Evolutionary conservation across 495 filamentous ascomycete genomes (phyloP), one percentile per base, ranked within the genome.

Genomic region (Halenospora varia): DNA sequence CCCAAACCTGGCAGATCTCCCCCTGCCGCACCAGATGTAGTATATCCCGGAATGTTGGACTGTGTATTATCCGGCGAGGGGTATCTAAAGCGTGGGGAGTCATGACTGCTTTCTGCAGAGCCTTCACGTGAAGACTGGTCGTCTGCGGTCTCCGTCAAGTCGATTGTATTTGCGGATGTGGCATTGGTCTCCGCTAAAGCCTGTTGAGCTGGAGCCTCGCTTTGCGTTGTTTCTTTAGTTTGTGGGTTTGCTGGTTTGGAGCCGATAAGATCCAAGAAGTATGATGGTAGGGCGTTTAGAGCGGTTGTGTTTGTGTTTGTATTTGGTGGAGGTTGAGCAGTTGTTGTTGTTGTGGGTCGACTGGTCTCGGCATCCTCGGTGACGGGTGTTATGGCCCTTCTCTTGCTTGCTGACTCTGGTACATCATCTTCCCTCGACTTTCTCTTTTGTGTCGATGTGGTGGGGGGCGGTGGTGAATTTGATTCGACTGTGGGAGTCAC

Each of bases 21-120:
- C 19, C 15, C 52, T 11, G 24, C 23, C 10, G 35, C 48, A 41
- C 19, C 44, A 25, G 9, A 20, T 9, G 24, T 24, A 25, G 20
- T 46, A 22, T 51, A 26, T 17, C 47, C 42, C 11, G 47, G 15
- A 22, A 60, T 35, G 9, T 25, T n/a, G n/a, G 45, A 10, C 19
- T 26, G 35, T 9, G 51, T 52, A 22, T 51, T 53, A 17, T 56
- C 53, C 17, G 59, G 59, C 1, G 46, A 46, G 0, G 59, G 59
- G 42, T 61, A 61, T 41, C 53, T 10, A 40, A 55, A 52, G 4
- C 3, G 23, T 8, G 53, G 50, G 19, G 53, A 13, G 11, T 55
- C 41, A 20, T 19, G 26, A n/a, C 3, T 39, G 19, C 18, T 39
- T 24, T 55, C 41, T n/a, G 22, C 22, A 26, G 53, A 55, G 8